Evolutionary conservation across 2,329 filamentous ascomycete species (phyloP).

Genomic region (Furcasterigmium sp.): DNA sequence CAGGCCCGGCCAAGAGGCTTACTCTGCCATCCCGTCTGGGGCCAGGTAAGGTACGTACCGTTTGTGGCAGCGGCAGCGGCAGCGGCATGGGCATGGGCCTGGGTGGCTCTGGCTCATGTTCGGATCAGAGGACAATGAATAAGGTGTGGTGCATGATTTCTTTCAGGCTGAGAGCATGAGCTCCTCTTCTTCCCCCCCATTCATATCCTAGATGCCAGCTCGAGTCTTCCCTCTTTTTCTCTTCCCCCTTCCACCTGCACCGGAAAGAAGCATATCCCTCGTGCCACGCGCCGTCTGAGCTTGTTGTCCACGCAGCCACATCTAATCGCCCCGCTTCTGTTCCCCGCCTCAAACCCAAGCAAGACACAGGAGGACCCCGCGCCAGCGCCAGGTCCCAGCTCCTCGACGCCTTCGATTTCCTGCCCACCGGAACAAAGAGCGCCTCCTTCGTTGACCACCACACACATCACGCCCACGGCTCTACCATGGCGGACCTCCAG

Average conservation of each 20-base stretch:
- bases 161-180: not conserved
- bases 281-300: no score
- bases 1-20: conserved; percentile 3
- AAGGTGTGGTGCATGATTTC: not conserved
- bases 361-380: not conserved
- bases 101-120: not conserved
- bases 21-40: no score
- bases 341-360: not conserved
- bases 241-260: no score
- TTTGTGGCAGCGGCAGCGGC: not conserved
- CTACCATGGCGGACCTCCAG: conserved; percentile 34
- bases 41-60: no score
- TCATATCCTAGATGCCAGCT: not conserved
- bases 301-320: not conserved
- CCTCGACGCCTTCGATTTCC: not conserved
- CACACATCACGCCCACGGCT: conserved; percentile 2
- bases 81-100: not conserved
- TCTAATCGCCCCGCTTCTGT: not conserved
- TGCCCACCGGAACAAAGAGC: not conserved
- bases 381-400: not conserved
- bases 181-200: not conserved
- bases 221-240: no score
- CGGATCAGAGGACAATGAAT: not conserved
- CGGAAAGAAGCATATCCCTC: no score
- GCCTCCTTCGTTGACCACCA: not conserved